Evolutionary conservation across 768 basidiomycete species (phyloP).

Genomic region (Lactarius pseudohatsudake): DNA sequence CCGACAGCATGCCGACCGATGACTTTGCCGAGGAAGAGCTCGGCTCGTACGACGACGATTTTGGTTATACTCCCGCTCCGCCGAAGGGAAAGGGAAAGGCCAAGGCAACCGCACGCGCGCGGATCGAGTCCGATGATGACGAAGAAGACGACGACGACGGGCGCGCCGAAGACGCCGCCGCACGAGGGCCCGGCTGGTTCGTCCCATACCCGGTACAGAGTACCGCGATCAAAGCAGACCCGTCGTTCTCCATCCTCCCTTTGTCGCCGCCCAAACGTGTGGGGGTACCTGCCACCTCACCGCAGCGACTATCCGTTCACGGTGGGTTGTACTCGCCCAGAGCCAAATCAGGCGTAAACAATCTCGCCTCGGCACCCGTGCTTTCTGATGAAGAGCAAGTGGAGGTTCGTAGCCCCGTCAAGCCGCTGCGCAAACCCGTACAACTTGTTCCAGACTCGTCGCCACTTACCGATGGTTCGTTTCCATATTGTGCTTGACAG

Average conservation of each 20-base stretch:
- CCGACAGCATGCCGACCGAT: constrained; percentile 13
- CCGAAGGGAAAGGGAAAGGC: constrained; percentile 17
- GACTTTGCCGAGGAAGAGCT: constrained; percentile 18
- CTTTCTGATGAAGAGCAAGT: constrained; percentile 16
- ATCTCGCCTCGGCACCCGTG: not conserved
- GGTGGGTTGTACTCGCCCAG: not conserved
- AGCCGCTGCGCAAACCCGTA: not conserved
- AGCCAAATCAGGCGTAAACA: constrained; percentile 3
- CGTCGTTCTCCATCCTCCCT: constrained; percentile 20
- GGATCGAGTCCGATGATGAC: constrained; percentile 24
- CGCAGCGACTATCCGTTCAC: not conserved
- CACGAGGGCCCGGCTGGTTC: not conserved
- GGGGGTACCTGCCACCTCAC: not conserved
- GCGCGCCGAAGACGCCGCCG: not conserved
- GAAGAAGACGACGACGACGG: constrained; percentile 8
- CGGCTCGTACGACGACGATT: constrained; percentile 21
- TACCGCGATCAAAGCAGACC: constrained; percentile 4
- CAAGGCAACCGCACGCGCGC: constrained; percentile 2
- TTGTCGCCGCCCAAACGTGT: constrained; percentile 15
- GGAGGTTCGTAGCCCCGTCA: not conserved
- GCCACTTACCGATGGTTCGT: constrained; percentile 5
- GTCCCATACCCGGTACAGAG: constrained; percentile 6
- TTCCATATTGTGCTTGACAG: not conserved
- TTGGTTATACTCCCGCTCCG: not conserved
- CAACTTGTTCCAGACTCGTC: not conserved